Conservation (phyloP, 345 rosid genomes). For the Leavenworthia alabamica region DNA sequence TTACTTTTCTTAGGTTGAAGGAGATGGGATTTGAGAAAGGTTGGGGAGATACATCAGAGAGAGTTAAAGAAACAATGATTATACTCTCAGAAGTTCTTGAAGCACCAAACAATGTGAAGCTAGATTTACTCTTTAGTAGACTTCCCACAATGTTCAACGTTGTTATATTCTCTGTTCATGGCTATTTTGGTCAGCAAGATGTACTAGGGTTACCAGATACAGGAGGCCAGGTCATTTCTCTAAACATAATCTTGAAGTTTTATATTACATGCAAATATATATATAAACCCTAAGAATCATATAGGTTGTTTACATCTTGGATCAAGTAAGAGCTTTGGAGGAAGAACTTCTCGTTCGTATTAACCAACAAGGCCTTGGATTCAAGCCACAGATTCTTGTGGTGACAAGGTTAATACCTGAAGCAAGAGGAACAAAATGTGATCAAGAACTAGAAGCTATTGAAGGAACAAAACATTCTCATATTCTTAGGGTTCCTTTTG, state of each 20-base stretch:
- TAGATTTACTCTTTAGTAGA: slow-evolving; percentile 54
- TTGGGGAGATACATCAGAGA: slow-evolving; percentile 74
- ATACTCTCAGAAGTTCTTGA: slow-evolving; percentile 77
- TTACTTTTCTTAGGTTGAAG: slow-evolving; percentile 54
- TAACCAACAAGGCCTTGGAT: slow-evolving; percentile 60
- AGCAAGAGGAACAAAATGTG: slow-evolving; percentile 71
- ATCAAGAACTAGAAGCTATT: slow-evolving; percentile 71
- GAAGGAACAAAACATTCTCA: slow-evolving; percentile 56
- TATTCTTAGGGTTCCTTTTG: slow-evolving; percentile 84
- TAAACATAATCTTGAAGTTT: background rate
- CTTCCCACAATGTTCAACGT: slow-evolving; percentile 73
- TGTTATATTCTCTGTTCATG: slow-evolving; percentile 87
- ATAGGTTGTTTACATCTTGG: slow-evolving; percentile 94
- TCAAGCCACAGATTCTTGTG: slow-evolving; percentile 86
- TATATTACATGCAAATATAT: background rate
- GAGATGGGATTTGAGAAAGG: slow-evolving; percentile 95
- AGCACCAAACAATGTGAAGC: slow-evolving; percentile 73
- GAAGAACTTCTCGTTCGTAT: slow-evolving; percentile 66
- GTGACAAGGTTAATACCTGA: slow-evolving; percentile 81
- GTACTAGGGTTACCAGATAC: slow-evolving; percentile 96
- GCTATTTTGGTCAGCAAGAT: slow-evolving; percentile 83
- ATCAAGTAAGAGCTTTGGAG: slow-evolving; percentile 92
- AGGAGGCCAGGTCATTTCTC: slow-evolving; percentile 72
- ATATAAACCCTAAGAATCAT: background rate
- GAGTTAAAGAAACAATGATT: slow-evolving; percentile 61